A percentile compares a stretch with the other conserved stretches of the same genome.
These are phyloP conservation scores for Kuraishia floccosa DNA, from an alignment of 805 yeast genomes.

Conservation along the genomic window DNA sequence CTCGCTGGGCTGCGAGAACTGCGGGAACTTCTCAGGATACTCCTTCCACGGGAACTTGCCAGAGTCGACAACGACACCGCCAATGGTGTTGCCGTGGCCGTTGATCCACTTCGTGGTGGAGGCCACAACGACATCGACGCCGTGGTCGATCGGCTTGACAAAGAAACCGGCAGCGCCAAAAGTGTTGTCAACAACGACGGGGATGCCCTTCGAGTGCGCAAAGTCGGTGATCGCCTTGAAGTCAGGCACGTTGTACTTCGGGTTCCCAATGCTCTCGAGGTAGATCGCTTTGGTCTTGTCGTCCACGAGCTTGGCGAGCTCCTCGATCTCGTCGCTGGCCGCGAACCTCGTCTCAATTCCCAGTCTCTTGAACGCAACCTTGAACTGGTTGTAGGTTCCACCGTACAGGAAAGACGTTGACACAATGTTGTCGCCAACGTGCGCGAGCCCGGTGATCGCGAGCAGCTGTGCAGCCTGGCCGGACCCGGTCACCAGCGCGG, in stretches of 20 bases:
- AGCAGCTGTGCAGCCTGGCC: conserved; percentile 94
- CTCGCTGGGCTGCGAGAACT: conserved; percentile 81
- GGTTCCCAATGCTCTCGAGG: conserved; percentile 87
- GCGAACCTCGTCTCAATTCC: conserved; percentile 85
- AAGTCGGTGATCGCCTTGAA: conserved; percentile 63
- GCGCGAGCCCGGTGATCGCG: conserved; percentile 77
- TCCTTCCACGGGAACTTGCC: conserved; percentile 90
- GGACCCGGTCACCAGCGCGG: conserved; percentile 83
- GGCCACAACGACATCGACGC: conserved; percentile 87
- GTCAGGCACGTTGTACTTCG: conserved; percentile 87
- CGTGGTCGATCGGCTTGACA: conserved; percentile 74
- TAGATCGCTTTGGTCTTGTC: conserved; percentile 83
- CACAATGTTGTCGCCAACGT: conserved; percentile 80
- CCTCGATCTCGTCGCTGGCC: conserved; percentile 63
- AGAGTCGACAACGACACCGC: conserved; percentile 81
- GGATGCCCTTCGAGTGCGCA: conserved; percentile 81
- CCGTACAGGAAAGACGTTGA: conserved; percentile 86
- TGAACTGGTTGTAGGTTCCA: conserved; percentile 93
- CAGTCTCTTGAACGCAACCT: conserved; percentile 79
- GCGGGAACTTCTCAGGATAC: conserved; percentile 83
- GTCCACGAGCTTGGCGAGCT: conserved; percentile 65
- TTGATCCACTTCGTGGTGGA: conserved; percentile 98
- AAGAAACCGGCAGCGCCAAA: conserved; percentile 95
- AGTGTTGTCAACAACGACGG: conserved; percentile 90
- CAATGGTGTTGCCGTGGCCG: conserved; percentile 94